Base-by-base conservation (phyloP, 2,329 filamentous ascomycete species). In the Rosellinia necatrix region DNA sequence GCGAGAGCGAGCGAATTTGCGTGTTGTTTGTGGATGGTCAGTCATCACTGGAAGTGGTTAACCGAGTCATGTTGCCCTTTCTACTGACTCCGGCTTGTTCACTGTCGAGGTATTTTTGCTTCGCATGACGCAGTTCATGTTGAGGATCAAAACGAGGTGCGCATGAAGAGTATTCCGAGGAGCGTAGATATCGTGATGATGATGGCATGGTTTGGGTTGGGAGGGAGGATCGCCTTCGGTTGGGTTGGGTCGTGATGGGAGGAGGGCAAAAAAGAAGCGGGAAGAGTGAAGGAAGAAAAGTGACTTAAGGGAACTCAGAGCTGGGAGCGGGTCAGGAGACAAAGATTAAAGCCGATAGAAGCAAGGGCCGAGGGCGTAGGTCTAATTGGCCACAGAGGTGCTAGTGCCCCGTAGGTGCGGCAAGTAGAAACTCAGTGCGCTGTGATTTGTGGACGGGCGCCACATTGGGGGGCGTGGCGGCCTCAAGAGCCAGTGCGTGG, bases 381-480 rank as follows among this genome's bases (percentile, higher is more conserved):
- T 43, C 61, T 62, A 19, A 71, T 70, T 71, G 69, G 69, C 32
- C 35, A 35, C 4, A 43, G 19, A 7, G 27, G 15, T 46, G 52
- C 57, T 64, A 67, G 64, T 55, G 60, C 47, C 29, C 61, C 68
- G 61, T 65, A 63, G 61, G 65, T 61, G 61, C 66, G 66, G 64
- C 65, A 66, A 66, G 52, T 44, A 53, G 15, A 40, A 35, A 51
- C 43, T 51, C 62, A 66, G 62, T 53, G 59, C 62, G 58, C 42
- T 56, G 51, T 56, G 57, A 61, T 60, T 66, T 66, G 64, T 65
- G 66, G 64, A 64, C 53, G 63, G 54, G 64, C 69, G 68, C 69
- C 68, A 71, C 70, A 71, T 57, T 64, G 62, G 60, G 52, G 63
- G 66, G 65, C 64, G 65, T 69, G 55, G 59, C 53, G 64, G 62